These are phyloP conservation scores for Chloridella minuta DNA, from an alignment of 352 stramenopile species.

Conservation along the genomic window DNA sequence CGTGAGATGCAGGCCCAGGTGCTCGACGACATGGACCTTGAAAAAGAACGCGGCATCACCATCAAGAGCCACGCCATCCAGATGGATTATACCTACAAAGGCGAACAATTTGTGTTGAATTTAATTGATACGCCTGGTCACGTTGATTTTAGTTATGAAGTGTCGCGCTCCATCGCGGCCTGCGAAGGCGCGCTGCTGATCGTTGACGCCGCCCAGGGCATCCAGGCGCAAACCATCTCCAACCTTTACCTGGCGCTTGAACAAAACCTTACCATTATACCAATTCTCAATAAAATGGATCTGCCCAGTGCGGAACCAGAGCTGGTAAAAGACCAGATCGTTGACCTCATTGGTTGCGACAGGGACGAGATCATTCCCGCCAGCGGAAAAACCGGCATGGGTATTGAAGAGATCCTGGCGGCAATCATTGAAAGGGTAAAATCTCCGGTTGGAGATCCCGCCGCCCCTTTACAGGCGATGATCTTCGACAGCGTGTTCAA, in stretches of 20 bases:
- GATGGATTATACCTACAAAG: not conserved
- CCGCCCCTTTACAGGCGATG: not conserved
- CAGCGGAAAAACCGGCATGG: slow-evolving; percentile 16
- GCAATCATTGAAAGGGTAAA: slow-evolving; percentile 17
- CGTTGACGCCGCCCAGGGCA: slow-evolving; percentile 75
- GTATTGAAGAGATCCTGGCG: slow-evolving; percentile 18
- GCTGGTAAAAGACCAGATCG: not conserved
- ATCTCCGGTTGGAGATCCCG: slow-evolving; percentile 13
- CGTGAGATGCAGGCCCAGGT: slow-evolving; percentile 34
- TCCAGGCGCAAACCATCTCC: slow-evolving; percentile 84
- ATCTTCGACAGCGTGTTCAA: slow-evolving; percentile 20
- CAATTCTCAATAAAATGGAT: slow-evolving; percentile 90
- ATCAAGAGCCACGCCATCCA: slow-evolving; percentile 36
- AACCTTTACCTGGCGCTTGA: slow-evolving; percentile 77
- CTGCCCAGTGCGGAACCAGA: slow-evolving; percentile 64
- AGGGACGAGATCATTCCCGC: not conserved
- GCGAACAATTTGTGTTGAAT: slow-evolving; percentile 59
- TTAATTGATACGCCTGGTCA: slow-evolving; percentile 81
- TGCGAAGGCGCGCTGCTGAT: slow-evolving; percentile 87
- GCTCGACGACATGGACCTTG: slow-evolving; percentile 66
- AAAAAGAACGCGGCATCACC: slow-evolving; percentile 86
- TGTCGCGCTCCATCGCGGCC: slow-evolving; percentile 59
- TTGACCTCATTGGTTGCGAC: not conserved
- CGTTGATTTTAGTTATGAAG: slow-evolving; percentile 92
- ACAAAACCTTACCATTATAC: slow-evolving; percentile 65